Conservation (phyloP, 2,329 filamentous ascomycete species). For the Chaetomium strumarium region DNA sequence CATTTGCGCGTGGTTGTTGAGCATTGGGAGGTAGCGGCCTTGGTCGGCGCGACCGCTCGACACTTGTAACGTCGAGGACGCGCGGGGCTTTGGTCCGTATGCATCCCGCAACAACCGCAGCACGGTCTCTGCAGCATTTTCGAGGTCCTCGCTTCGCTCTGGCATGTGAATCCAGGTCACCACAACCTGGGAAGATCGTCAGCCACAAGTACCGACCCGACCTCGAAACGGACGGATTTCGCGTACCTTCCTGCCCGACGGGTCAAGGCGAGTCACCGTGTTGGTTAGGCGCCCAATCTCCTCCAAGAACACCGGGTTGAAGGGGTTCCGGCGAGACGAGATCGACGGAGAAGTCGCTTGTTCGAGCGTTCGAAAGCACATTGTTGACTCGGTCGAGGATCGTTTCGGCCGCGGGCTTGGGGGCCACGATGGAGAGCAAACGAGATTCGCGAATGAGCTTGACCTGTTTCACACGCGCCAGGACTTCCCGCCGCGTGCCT, state of each 20-base stretch:
- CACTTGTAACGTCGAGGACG: constrained; percentile 18
- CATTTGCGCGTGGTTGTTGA: constrained; percentile 26
- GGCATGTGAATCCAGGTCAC: constrained; percentile 40
- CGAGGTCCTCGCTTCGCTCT: constrained; percentile 25
- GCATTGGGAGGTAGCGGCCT: constrained; percentile 31
- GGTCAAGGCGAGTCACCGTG: constrained; percentile 33
- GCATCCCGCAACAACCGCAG: constrained; percentile 40
- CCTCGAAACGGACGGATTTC: background rate
- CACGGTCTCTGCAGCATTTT: constrained; percentile 40
- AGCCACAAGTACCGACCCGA: background rate
- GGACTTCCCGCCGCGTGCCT: constrained; percentile 26
- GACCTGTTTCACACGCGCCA: constrained; percentile 34
- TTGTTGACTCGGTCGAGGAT: constrained; percentile 32
- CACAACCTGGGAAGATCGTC: constrained; percentile 22
- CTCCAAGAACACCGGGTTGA: constrained; percentile 28
- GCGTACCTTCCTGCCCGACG: constrained; percentile 21
- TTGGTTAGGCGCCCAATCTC: constrained; percentile 37
- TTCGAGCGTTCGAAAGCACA: constrained; percentile 26
- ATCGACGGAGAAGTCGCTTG: constrained; percentile 23
- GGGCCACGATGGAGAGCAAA: constrained; percentile 33
- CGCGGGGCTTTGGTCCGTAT: constrained; percentile 22
- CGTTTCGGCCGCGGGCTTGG: constrained; percentile 31
- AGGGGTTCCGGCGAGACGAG: constrained; percentile 25
- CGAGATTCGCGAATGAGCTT: constrained; percentile 29
- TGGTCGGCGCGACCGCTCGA: constrained; percentile 11